Conservation (phyloP, 177 flowering plant genomes). For the Vitis hybrid region DNA sequence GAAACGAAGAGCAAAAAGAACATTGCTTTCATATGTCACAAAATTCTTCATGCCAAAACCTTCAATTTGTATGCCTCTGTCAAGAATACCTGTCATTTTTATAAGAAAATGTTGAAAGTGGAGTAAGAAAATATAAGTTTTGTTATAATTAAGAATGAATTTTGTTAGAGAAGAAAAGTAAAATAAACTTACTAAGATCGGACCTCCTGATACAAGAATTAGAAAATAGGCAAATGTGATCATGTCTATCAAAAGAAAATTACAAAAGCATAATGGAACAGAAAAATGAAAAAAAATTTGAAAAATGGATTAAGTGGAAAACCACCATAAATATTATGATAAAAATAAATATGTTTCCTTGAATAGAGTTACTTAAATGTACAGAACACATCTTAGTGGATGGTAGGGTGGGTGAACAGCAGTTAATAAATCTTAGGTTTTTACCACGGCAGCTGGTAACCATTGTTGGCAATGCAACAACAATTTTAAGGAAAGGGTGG, state of each 20-base stretch:
- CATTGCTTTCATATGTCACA: conserved; percentile 93
- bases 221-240: background rate
- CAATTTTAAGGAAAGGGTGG: conserved; percentile 91
- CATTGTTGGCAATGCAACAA: conserved; percentile 93
- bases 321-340: background rate
- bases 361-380: background rate
- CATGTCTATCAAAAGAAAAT: background rate
- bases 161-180: too few species aligned
- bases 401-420: background rate
- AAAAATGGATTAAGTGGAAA: background rate
- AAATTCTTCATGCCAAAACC: conserved; percentile 84
- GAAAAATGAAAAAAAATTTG: background rate
- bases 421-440: background rate
- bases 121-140: too few species aligned
- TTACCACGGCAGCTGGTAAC: conserved; percentile 92
- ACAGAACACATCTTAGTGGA: too few species aligned
- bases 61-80: conserved; percentile 90
- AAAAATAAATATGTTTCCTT: background rate
- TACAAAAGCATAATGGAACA: background rate
- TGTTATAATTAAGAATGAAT: too few species aligned
- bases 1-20: conserved; percentile 95
- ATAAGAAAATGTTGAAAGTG: background rate
- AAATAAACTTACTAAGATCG: too few species aligned
- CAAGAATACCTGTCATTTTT: conserved; percentile 74
- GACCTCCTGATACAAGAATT: too few species aligned